Evolutionary conservation across 2,329 filamentous ascomycete genomes (phyloP).

Genomic region (Plenodomus tracheiphilus): DNA sequence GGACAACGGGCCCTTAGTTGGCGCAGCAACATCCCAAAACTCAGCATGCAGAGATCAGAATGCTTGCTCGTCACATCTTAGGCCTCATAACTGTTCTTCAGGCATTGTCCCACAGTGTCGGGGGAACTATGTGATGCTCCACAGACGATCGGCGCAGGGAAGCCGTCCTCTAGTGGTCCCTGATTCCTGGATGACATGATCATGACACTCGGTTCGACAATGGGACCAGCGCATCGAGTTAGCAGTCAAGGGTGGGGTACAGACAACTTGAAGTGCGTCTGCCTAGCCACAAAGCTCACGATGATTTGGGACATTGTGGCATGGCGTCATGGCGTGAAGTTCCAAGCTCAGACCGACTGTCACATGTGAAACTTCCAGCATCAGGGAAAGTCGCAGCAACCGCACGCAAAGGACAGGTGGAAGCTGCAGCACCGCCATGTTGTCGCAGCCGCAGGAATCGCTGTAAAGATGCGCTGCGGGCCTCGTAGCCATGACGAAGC

Average conservation of each 20-base stretch:
- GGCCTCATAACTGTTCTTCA: neutral
- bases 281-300: neutral
- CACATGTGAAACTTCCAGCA: slow-evolving; percentile 18
- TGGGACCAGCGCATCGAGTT: neutral
- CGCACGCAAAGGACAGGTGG: neutral
- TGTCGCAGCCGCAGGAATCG: neutral
- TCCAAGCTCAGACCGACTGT: slow-evolving; percentile 8
- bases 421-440: too few species aligned
- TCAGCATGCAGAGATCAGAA: too few species aligned
- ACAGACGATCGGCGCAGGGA: neutral
- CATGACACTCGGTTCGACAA: neutral
- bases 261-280: neutral
- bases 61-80: too few species aligned
- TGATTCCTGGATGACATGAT: neutral
- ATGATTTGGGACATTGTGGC: neutral
- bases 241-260: neutral
- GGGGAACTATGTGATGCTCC: neutral
- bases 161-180: neutral
- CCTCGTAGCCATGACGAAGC: slow-evolving; percentile 16
- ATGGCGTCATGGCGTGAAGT: slow-evolving; percentile 15
- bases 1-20: neutral
- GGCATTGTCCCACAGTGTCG: neutral
- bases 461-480: neutral
- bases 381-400: slow-evolving; percentile 2
- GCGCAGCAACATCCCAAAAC: too few species aligned